Evolutionary conservation across 2,329 filamentous ascomycete species (phyloP), one percentile per base, ranked within the genome.

Genomic region (Trichophyton mentagrophytes): DNA sequence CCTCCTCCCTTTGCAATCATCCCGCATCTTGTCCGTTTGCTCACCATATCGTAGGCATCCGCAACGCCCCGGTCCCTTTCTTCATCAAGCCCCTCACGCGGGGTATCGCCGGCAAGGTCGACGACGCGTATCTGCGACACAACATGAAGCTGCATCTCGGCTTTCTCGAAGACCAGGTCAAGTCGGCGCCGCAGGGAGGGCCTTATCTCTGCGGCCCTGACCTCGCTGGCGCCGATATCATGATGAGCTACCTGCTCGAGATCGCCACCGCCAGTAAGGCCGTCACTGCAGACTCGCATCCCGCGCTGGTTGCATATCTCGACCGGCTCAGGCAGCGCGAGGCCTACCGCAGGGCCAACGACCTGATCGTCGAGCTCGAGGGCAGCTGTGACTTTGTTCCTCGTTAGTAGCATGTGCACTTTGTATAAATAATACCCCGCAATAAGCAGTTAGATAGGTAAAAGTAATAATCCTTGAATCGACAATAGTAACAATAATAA

Each of bases 71-170:
- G 0, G 79, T 85, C 0, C 85, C 85, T 0, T 88, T 88, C 77
- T 87, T 88, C 76, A 75, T 88, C 68, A 84, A 81, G 64, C 85
- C 85, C 1, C 77, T 89, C 63, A 83, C 84, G 13, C 73, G 73
- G 3, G 72, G 76, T 4, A 79, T 88, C 20, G 80, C 80, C 6
- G 70, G 71, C 40, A 72, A 72, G 58, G 69, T 79, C 17, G 71
- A 77, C 49, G 65, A 71, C 3, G 66, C 67, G 3, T 78, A 74
- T 64, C 64, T 79, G 15, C 64, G 68, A 3, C 72, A 71, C 20
- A 77, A 78, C 46, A 66, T 78, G 15, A 68, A 72, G 9, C 69
- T 69, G 4, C 73, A 78, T 51, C 73, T 77, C 59, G 66, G 69
- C 3, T 79, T 78, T 65, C 66, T 79, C 2, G 77, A 79, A 61